Evolutionary conservation across 2,329 filamentous ascomycete genomes (phyloP).

Genomic region (Colletotrichum abscissum): DNA sequence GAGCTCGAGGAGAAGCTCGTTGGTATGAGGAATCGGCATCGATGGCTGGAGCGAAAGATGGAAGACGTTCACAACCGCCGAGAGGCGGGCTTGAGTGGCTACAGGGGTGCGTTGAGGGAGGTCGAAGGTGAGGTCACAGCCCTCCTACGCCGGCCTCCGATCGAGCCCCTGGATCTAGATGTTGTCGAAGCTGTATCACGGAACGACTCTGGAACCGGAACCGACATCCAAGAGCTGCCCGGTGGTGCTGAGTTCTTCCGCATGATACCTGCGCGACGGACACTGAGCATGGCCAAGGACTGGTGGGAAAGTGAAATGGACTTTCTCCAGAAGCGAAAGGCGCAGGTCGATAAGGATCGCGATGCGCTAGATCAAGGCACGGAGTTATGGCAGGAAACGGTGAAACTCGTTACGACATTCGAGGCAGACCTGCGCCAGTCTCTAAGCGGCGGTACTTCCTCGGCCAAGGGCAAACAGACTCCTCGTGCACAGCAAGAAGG

Average conservation of each 20-base stretch:
- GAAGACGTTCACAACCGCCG: constrained; percentile 72
- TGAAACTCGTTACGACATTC: constrained; percentile 70
- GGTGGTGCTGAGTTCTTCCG: constrained; percentile 63
- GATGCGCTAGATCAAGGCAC: constrained; percentile 75
- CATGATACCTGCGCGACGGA: constrained; percentile 73
- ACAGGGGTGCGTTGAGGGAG: constrained; percentile 73
- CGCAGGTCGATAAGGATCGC: constrained; percentile 69
- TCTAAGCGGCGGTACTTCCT: constrained; percentile 53
- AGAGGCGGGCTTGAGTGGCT: constrained; percentile 79
- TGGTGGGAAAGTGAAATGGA: constrained; percentile 76
- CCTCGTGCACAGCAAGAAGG: constrained; percentile 48
- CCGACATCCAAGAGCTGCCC: constrained; percentile 45
- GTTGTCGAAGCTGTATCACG: constrained; percentile 12
- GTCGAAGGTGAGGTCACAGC: constrained; percentile 71
- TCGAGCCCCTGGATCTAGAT: constrained; percentile 60
- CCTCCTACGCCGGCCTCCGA: constrained; percentile 69
- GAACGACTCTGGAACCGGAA: constrained; percentile 34
- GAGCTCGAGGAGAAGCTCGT: constrained; percentile 73
- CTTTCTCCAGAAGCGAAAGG: constrained; percentile 64
- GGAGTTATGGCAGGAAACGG: constrained; percentile 72
- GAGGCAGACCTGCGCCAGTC: constrained; percentile 71
- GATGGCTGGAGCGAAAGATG: constrained; percentile 69
- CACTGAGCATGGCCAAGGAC: constrained; percentile 75
- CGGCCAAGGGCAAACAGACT: constrained; percentile 45
- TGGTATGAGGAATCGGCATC: constrained; percentile 68